Evolutionary conservation across 306 rosid genomes (phyloP).

Genomic region (Phaseolus lunatus): DNA sequence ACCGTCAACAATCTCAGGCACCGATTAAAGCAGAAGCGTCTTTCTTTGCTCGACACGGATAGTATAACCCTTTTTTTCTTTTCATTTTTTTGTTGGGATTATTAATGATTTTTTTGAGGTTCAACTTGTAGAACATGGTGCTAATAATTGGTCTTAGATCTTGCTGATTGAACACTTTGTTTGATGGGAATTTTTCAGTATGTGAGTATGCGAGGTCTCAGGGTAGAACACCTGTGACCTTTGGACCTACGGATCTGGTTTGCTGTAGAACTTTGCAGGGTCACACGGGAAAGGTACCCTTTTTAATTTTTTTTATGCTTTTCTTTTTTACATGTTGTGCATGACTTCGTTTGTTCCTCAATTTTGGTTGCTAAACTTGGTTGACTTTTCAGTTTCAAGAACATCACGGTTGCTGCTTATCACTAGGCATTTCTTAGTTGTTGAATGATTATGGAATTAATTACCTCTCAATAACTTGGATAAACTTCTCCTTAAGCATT

Average conservation of each 20-base stretch:
- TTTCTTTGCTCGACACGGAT: constrained; percentile 78
- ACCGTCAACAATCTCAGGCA: constrained; percentile 75
- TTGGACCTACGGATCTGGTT: constrained; percentile 87
- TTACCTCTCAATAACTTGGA: neutral
- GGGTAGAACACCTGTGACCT: constrained; percentile 67
- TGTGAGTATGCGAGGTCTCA: constrained; percentile 69
- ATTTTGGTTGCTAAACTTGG: constrained; percentile 1
- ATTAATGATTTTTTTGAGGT: neutral
- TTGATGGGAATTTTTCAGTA: constrained; percentile 53
- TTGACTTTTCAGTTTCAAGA: neutral
- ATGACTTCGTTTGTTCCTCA: neutral
- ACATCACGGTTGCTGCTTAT: neutral
- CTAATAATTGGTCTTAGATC: constrained; percentile 42
- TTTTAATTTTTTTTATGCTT: neutral
- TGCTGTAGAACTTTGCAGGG: constrained; percentile 93
- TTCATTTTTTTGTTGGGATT: neutral
- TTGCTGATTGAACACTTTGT: constrained; percentile 39
- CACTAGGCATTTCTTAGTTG: neutral
- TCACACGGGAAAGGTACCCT: constrained; percentile 75
- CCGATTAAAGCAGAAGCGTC: constrained; percentile 70
- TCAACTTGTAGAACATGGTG: neutral
- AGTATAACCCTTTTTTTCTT: constrained; percentile 40
- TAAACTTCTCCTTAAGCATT: neutral
- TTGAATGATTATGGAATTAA: neutral
- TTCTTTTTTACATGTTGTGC: constrained; percentile 6